Evolutionary conservation across 176 grass and related monocot species (phyloP), one percentile per base, ranked within the genome.

Genomic region (Calamus simplicifolius): DNA sequence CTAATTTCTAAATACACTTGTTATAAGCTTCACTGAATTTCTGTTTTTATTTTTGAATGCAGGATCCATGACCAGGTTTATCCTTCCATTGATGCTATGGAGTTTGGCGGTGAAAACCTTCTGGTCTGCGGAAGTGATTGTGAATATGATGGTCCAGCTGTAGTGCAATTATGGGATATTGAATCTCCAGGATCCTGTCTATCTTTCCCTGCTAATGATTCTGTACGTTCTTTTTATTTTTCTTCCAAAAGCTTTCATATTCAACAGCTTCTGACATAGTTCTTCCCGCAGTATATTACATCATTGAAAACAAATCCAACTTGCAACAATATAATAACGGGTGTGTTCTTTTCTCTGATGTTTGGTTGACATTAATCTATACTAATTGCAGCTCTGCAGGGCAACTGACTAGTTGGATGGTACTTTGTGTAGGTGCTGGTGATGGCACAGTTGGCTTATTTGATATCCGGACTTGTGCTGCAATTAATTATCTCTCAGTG

Each of bases 361-460:
- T 12, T 43, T 43, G 35, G 35, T 13, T 8, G 35, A 10, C 35
- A 43, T 43, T 43, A 43, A 43, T 43, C 12, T 43, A 21, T 61
- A 48, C 31, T 6, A 55, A 27, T 31, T 74, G 27, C 54, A 14
- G 52, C 23, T 52, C 5, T 66, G 25, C 17, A n/a, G 38, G 48
- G 61, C 27, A 28, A 49, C 4, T 73, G 7, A 57, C 26, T 52
- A 43, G 35, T 43, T 43, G 35, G 2, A 43, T 43, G 35, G 8
- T 43, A 13, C 35, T 43, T 43, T 13, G 18, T 84, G 54, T 69
- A 96, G 92, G 92, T 90, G 76, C 86, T 70, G 92, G 92, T 61
- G 86, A 96, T 76, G 86, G 92, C 27, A 96, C 86, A 52, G 77
- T 96, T 74, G 86, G 86, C 62, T 80, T 96, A 74, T 96, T 96